A percentile compares a stretch with the other conserved stretches of the same genome.
phyloP scores from a whole-genome alignment of 805 yeast genomes.

The Yarrowia hollandica region DNA sequence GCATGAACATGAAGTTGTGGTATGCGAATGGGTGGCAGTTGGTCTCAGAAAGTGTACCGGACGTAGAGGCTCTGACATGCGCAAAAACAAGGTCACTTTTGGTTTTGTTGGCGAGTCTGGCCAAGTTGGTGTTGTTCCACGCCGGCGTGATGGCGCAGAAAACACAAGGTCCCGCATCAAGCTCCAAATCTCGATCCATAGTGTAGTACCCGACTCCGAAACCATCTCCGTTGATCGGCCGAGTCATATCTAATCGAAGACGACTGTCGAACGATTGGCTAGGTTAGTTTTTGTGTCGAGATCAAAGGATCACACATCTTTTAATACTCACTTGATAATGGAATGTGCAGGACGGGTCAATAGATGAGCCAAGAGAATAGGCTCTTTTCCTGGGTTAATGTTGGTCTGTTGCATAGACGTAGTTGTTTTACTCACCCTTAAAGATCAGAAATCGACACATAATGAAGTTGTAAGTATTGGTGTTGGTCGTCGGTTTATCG shows the following conservation, averaged over 20 bases:
- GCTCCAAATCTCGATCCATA: slow-evolving; percentile 50
- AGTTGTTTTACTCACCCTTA: slow-evolving; percentile 47
- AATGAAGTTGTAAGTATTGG: not conserved
- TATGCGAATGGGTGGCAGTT: slow-evolving; percentile 95
- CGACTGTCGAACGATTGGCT: slow-evolving; percentile 88
- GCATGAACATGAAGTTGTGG: slow-evolving; percentile 92
- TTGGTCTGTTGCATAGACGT: not conserved
- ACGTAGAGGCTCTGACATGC: slow-evolving; percentile 94
- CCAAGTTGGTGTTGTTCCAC: slow-evolving; percentile 93
- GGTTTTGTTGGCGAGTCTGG: slow-evolving; percentile 83
- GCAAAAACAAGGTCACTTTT: slow-evolving; percentile 83
- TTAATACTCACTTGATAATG: slow-evolving; percentile 62
- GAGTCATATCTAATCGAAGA: slow-evolving; percentile 72
- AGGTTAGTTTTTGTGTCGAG: not conserved
- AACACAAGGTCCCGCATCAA: slow-evolving; percentile 78
- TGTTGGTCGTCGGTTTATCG: not conserved
- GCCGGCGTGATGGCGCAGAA: slow-evolving; percentile 95
- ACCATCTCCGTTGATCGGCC: slow-evolving; percentile 98
- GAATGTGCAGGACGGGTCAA: slow-evolving; percentile 96
- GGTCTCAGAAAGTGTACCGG: slow-evolving; percentile 90
- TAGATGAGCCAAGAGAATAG: slow-evolving; percentile 79
- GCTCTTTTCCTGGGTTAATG: slow-evolving; percentile 62
- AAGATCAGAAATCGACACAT: slow-evolving; percentile 92
- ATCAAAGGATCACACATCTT: too few relatives aligned
- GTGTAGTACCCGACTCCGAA: slow-evolving; percentile 94